phyloP scores from a whole-genome alignment of 345 rosid species.

The Turritis glabra region DNA sequence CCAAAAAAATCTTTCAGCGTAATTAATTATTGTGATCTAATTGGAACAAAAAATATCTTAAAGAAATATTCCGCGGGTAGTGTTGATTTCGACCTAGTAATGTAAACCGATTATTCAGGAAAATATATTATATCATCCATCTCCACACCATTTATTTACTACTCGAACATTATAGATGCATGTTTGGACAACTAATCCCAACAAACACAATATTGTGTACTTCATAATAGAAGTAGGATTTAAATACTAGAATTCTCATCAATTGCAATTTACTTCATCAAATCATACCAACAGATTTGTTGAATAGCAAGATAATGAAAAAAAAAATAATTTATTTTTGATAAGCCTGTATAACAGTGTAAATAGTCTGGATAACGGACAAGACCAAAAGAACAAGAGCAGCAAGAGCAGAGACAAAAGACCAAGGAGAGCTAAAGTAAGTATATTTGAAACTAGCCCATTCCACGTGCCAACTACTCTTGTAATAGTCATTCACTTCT shows the following conservation, averaged over 20 bases:
- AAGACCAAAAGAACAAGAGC: slow-evolving; percentile 62
- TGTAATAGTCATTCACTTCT: slow-evolving; percentile 58
- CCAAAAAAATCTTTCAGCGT: no score
- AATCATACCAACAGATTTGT: background rate
- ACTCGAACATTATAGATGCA: background rate
- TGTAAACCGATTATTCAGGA: no score
- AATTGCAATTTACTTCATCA: background rate
- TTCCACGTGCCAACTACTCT: slow-evolving; percentile 52
- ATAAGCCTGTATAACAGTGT: slow-evolving; percentile 39
- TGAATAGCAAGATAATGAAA: background rate
- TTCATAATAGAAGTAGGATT: background rate
- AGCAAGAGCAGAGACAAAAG: slow-evolving; percentile 71
- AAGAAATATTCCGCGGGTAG: no score
- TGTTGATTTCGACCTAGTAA: no score
- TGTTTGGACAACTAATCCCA: slow-evolving; percentile 8
- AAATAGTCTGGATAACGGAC: slow-evolving; percentile 58
- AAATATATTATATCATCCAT: background rate
- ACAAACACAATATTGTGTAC: slow-evolving; percentile 1
- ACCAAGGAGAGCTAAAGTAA: slow-evolving; percentile 82
- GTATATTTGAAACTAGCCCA: slow-evolving; percentile 73
- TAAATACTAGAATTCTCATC: background rate
- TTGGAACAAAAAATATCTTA: no score
- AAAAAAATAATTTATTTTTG: background rate
- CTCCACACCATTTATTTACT: background rate
- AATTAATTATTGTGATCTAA: no score